Conservation (phyloP, 2,329 filamentous ascomycete species). For the Fusarium albidum region DNA sequence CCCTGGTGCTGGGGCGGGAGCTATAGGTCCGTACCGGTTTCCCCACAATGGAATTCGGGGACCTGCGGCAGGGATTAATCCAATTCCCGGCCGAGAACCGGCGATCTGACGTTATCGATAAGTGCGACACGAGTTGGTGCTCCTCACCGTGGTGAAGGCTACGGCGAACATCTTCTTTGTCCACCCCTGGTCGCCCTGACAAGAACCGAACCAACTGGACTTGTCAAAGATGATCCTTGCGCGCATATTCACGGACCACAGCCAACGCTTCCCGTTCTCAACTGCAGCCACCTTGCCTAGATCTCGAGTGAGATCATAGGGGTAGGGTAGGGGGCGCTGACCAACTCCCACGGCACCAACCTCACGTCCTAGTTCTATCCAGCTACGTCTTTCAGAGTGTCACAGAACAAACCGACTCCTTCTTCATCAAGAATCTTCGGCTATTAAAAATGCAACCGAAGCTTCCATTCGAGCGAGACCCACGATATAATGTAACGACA, state of each 20-base stretch:
- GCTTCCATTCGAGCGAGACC: slow-evolving; percentile 27
- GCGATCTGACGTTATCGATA: slow-evolving; percentile 5
- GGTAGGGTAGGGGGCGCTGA: no score
- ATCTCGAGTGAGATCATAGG: no score
- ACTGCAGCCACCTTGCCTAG: no score
- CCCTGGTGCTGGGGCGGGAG: slow-evolving; percentile 1
- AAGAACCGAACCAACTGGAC: no score
- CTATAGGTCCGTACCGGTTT: no score
- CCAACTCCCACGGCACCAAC: no score
- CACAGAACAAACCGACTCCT: not conserved
- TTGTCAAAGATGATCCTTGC: not conserved
- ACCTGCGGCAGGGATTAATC: slow-evolving; percentile 20
- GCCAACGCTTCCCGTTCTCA: no score
- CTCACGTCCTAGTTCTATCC: no score
- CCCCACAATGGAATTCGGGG: slow-evolving; percentile 16
- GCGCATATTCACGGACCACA: no score
- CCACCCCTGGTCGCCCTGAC: not conserved
- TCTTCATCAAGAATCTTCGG: slow-evolving; percentile 2
- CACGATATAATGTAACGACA: not conserved
- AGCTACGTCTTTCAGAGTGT: not conserved
- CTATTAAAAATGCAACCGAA: slow-evolving; percentile 17
- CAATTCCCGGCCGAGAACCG: slow-evolving; percentile 22
- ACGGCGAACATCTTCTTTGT: slow-evolving; percentile 10
- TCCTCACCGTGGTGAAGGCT: slow-evolving; percentile 17
- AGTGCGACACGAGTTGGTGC: not conserved